These are phyloP conservation scores for Hyphodiscus hymeniophilus DNA, from an alignment of 495 filamentous ascomycete species.

Conservation along the genomic window DNA sequence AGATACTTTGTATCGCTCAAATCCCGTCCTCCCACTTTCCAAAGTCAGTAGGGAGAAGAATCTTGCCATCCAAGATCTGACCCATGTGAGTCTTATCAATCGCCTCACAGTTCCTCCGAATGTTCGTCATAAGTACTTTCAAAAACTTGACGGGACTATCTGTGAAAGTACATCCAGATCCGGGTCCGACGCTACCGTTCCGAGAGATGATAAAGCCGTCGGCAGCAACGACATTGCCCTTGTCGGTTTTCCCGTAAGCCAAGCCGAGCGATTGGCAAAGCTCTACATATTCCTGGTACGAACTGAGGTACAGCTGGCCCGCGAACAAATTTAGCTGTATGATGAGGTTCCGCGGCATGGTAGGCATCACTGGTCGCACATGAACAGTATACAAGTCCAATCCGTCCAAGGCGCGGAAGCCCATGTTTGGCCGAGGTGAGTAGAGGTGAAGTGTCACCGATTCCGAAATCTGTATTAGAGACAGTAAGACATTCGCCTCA, in stretches of 20 bases:
- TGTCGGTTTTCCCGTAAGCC: conserved; percentile 20
- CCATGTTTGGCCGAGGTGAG: conserved; percentile 40
- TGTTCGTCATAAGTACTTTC: conserved; percentile 37
- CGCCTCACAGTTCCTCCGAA: conserved; percentile 39
- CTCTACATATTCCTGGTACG: conserved; percentile 42
- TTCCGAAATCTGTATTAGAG: conserved; percentile 25
- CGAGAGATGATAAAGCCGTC: conserved; percentile 37
- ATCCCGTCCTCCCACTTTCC: too few relatives aligned
- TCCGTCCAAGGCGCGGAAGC: conserved; percentile 36
- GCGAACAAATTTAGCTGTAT: conserved; percentile 57
- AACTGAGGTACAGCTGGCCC: conserved; percentile 54
- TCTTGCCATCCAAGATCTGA: conserved; percentile 36
- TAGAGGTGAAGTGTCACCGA: conserved; percentile 48
- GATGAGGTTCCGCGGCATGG: conserved; percentile 22
- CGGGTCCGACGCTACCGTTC: conserved; percentile 21
- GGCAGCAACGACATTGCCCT: conserved; percentile 24
- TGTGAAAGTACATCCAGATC: conserved; percentile 28
- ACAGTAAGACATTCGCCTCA: conserved; percentile 48
- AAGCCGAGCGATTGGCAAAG: conserved; percentile 48
- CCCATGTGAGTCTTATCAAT: conserved; percentile 50
- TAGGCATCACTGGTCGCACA: conserved; percentile 3
- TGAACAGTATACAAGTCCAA: conserved; percentile 35
- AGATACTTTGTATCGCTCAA: too few relatives aligned
- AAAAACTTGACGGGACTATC: conserved; percentile 48
- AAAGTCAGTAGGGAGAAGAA: too few relatives aligned